A percentile compares a stretch with the other conserved stretches of the same genome.
Evolutionary conservation across 179 eudicot genomes (phyloP).

Genomic region (Heliamphora pulchella): DNA sequence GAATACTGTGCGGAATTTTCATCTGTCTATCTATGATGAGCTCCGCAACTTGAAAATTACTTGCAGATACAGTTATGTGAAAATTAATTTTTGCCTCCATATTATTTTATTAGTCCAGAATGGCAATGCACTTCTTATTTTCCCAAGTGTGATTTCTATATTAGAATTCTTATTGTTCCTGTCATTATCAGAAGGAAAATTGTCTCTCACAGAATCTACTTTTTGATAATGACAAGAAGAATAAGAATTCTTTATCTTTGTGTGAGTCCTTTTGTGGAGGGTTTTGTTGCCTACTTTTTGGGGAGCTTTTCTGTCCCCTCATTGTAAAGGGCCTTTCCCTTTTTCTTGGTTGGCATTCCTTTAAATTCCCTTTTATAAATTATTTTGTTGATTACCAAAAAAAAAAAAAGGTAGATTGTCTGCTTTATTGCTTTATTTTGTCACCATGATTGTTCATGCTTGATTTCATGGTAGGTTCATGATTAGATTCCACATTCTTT

Average conservation of each 20-base stretch:
- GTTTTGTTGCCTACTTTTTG: no score
- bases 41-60: neutral
- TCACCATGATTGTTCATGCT: neutral
- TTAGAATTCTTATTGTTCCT: neutral
- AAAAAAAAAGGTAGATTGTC: neutral
- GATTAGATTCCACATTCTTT: slow-evolving; percentile 9
- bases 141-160: neutral
- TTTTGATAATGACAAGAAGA: no score
- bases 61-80: neutral
- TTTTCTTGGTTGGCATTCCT: no score
- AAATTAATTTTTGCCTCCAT: no score
- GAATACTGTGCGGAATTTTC: neutral
- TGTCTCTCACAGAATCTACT: no score
- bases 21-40: neutral
- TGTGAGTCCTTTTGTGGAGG: no score
- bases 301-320: no score
- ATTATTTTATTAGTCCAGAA: neutral
- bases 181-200: neutral
- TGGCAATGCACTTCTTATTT: neutral
- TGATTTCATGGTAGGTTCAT: neutral
- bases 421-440: neutral
- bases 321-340: no score
- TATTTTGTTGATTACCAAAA: no score
- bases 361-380: no score
- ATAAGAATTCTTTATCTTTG: no score